Conservation (phyloP, 768 basidiomycete genomes). For the Kwoniella heveanensis region DNA sequence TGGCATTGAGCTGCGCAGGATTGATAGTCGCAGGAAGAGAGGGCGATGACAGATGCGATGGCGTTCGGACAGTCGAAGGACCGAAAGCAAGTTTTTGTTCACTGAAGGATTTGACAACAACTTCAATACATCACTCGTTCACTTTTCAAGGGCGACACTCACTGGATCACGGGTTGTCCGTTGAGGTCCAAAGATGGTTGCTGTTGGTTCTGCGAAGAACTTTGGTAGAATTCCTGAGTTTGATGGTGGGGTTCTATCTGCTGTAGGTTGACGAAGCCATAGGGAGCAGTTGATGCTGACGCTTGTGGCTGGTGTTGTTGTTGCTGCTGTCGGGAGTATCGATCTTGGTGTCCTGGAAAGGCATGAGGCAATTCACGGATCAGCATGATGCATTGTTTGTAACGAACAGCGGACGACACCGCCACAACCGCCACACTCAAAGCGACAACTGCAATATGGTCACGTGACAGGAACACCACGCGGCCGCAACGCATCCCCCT, state of each 20-base stretch:
- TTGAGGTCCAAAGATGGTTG: not conserved
- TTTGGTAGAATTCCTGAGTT: not conserved
- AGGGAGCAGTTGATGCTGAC: not conserved
- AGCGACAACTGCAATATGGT: not conserved
- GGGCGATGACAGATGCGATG: not conserved
- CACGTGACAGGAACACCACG: not conserved
- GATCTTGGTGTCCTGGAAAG: not conserved
- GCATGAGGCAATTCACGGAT: not conserved
- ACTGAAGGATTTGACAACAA: not conserved
- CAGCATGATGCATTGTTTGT: conserved; percentile 13
- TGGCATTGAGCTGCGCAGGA: not conserved
- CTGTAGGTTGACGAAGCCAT: conserved; percentile 20
- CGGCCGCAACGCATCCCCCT: not conserved
- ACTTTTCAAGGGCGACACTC: not conserved
- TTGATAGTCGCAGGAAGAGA: not conserved
- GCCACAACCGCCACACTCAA: conserved; percentile 4
- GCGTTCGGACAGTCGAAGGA: not conserved
- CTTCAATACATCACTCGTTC: too few species aligned
- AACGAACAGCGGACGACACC: not conserved
- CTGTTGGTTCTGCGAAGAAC: not conserved
- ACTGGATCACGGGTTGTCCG: not conserved
- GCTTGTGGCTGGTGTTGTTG: not conserved
- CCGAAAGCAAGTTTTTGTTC: not conserved
- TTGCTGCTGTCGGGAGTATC: not conserved
- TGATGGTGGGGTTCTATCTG: conserved; percentile 11